Evolutionary conservation across 768 basidiomycete species (phyloP).

Genomic region (Pholiota molesta): DNA sequence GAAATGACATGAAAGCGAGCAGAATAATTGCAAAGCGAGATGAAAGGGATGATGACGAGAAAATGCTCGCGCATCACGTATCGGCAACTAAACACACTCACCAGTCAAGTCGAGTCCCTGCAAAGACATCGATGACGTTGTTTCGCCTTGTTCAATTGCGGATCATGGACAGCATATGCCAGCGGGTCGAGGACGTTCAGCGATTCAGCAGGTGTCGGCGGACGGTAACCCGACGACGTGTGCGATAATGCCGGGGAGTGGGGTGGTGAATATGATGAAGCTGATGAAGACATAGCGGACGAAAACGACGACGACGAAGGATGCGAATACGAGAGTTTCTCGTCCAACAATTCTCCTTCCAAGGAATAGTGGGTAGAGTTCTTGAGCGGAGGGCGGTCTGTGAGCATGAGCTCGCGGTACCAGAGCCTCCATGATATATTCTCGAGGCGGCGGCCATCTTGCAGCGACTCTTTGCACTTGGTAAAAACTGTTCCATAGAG

Average conservation of each 20-base stretch:
- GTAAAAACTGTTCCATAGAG: slow-evolving; percentile 63
- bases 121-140: background rate
- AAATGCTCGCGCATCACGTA: background rate
- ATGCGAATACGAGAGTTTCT: background rate
- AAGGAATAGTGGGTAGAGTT: background rate
- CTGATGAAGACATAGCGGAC: background rate
- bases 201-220: background rate
- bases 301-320: background rate
- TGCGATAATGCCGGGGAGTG: background rate
- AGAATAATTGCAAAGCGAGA: background rate
- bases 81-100: background rate
- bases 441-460: slow-evolving; percentile 82
- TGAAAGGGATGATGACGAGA: background rate
- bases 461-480: slow-evolving; percentile 77
- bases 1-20: background rate
- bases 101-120: background rate
- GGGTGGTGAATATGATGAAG: background rate
- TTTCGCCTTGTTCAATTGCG: background rate
- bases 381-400: background rate
- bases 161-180: background rate
- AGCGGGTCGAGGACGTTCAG: background rate
- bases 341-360: background rate
- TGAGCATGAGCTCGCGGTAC: slow-evolving; percentile 63
- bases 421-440: slow-evolving; percentile 89
- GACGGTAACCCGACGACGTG: background rate